Evolutionary conservation across 176 grass and related monocot genomes (phyloP).

Genomic region (maize (Zea mays)): Zm-B73-REFERENCE-NAM-5.0 NC_050101.1:176139001-176139500

Average conservation of each 20-base stretch:
- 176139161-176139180: background rate
- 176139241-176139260: slow-evolving; percentile 39
- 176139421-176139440: too few relatives aligned
- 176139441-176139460: too few relatives aligned
- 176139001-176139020: too few relatives aligned
- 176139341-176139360: too few relatives aligned
- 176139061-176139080: slow-evolving; percentile 24
- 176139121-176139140: background rate
- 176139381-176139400: too few relatives aligned
- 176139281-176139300: background rate
- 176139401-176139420: too few relatives aligned
- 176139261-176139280: slow-evolving; percentile 5
- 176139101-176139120: slow-evolving; percentile 1
- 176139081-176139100: slow-evolving; percentile 42
- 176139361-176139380: too few relatives aligned
- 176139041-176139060: slow-evolving; percentile 11
- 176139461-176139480: too few relatives aligned
- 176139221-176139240: slow-evolving; percentile 1
- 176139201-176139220: slow-evolving; percentile 16
- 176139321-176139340: too few relatives aligned
- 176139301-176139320: too few relatives aligned
- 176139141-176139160: slow-evolving; percentile 23
- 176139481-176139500: too few relatives aligned
- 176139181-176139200: slow-evolving; percentile 26
- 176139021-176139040: too few relatives aligned